Evolutionary conservation across 1,139 yeast genomes (phyloP).

Genomic region (Taphrina communis): DNA sequence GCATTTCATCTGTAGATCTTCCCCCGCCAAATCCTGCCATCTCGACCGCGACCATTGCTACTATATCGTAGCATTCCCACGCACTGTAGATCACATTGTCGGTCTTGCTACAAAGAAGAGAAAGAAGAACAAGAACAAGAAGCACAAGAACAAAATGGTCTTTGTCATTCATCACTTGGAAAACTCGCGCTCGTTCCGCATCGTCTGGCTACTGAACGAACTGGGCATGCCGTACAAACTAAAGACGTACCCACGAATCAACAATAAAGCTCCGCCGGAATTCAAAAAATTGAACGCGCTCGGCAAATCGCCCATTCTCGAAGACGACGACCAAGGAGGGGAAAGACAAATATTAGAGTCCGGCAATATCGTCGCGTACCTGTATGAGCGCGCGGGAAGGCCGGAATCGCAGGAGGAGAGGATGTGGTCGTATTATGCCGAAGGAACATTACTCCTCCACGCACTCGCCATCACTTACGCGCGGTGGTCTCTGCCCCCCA

Average conservation of each 20-base stretch:
- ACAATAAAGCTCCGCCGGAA: conserved; percentile 54
- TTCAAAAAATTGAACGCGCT: conserved; percentile 62
- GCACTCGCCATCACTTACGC: conserved; percentile 35
- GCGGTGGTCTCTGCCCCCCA: conserved; percentile 23
- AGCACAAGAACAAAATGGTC: background rate
- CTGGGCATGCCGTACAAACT: conserved; percentile 61
- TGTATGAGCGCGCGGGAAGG: conserved; percentile 50
- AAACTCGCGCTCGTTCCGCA: conserved; percentile 61
- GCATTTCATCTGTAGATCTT: background rate
- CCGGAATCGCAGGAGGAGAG: conserved; percentile 47
- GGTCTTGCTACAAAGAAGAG: too few species aligned
- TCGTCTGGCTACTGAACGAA: conserved; percentile 63
- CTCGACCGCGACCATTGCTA: too few species aligned
- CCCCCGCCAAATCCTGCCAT: too few species aligned
- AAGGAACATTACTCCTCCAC: conserved; percentile 62
- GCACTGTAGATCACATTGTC: too few species aligned
- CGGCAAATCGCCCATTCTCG: conserved; percentile 64
- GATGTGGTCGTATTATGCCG: conserved; percentile 60
- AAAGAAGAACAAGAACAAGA: too few species aligned
- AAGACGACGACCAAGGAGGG: conserved; percentile 50
- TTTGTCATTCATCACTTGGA: conserved; percentile 51
- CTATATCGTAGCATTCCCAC: too few species aligned
- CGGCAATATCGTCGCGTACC: conserved; percentile 49
- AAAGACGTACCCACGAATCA: conserved; percentile 49
- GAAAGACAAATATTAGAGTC: conserved; percentile 48